phyloP scores from a whole-genome alignment of 768 basidiomycete species.

The Amanita rubescens region DNA sequence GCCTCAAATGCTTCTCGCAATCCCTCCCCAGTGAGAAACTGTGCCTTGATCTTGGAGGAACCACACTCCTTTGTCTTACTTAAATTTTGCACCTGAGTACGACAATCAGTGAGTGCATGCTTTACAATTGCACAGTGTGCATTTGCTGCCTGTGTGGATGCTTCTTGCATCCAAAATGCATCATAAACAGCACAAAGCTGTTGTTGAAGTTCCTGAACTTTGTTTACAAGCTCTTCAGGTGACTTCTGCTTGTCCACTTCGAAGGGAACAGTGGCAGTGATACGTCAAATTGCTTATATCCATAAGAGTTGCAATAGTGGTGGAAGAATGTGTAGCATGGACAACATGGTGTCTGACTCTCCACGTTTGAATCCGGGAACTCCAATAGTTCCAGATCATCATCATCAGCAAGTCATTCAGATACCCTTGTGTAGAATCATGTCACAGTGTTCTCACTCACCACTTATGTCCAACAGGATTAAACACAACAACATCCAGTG shows the following conservation, averaged over 20 bases:
- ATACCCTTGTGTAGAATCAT: slow-evolving; percentile 13
- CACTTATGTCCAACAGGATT: slow-evolving; percentile 26
- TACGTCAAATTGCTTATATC: neutral
- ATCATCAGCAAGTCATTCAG: slow-evolving; percentile 14
- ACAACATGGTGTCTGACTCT: neutral
- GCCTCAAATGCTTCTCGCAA: slow-evolving; percentile 4
- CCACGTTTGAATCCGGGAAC: neutral
- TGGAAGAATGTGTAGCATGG: neutral
- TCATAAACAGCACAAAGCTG: neutral
- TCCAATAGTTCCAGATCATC: no score
- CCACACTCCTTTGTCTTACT: neutral
- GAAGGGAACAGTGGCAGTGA: neutral
- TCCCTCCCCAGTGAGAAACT: slow-evolving; percentile 4
- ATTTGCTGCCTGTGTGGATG: neutral
- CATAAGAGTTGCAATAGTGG: neutral
- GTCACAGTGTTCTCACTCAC: slow-evolving; percentile 19
- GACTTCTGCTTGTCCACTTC: neutral
- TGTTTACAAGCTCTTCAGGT: neutral
- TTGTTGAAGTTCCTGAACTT: neutral
- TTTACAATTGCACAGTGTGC: neutral
- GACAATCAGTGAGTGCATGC: neutral
- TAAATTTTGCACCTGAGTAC: neutral
- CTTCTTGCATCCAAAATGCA: neutral
- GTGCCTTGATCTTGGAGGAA: neutral
- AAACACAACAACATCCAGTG: slow-evolving; percentile 39